Evolutionary conservation across 805 yeast genomes (phyloP).

Genomic region (Pachysolen tannophilus): DNA sequence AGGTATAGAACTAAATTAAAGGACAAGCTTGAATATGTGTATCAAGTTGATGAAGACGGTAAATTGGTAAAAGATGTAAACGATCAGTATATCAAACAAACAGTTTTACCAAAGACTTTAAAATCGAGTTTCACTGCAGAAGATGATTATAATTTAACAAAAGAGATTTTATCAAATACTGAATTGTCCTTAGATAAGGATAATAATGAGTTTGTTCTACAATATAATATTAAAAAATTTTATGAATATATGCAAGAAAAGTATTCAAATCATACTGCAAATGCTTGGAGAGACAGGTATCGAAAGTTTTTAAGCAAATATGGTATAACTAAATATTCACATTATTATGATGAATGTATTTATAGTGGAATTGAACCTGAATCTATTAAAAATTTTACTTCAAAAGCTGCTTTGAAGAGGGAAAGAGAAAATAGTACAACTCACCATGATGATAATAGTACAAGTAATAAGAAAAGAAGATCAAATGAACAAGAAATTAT

Average conservation of each 20-base stretch:
- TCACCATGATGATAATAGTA: background rate
- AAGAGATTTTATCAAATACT: background rate
- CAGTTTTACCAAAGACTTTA: background rate
- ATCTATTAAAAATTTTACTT: slow-evolving; percentile 38
- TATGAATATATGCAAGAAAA: background rate
- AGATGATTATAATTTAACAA: background rate
- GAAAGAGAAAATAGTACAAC: background rate
- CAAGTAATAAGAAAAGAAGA: background rate
- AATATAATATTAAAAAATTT: slow-evolving; percentile 8
- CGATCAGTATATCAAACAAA: slow-evolving; percentile 16
- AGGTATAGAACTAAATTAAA: slow-evolving; percentile 32
- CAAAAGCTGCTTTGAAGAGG: background rate
- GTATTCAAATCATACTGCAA: slow-evolving; percentile 39
- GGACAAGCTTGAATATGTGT: slow-evolving; percentile 28
- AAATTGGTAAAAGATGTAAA: slow-evolving; percentile 25
- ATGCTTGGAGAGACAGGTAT: slow-evolving; percentile 64
- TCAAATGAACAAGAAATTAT: background rate
- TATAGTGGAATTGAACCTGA: slow-evolving; percentile 30
- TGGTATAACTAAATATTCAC: slow-evolving; percentile 43
- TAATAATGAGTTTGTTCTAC: background rate
- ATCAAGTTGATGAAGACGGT: slow-evolving; percentile 30
- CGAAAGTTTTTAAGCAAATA: slow-evolving; percentile 45
- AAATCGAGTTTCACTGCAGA: background rate
- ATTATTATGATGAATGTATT: slow-evolving; percentile 31
- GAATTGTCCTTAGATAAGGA: background rate